A percentile compares a stretch with the other conserved stretches of the same genome.
Conservation (phyloP, 2,329 filamentous ascomycete species). For the Plenodomus tracheiphilus region DNA sequence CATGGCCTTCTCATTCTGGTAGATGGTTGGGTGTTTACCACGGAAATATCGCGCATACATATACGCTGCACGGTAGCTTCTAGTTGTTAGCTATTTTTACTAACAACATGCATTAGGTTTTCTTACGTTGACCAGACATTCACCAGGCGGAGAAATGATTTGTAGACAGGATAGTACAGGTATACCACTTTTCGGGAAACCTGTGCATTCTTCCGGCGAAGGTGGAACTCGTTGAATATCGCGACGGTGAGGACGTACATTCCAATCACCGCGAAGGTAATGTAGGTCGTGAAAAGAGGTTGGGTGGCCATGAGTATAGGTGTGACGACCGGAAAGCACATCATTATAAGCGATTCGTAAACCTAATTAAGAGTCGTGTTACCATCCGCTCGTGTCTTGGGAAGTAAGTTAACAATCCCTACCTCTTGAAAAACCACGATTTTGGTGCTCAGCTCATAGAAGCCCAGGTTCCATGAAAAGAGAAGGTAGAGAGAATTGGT, state of each 20-base stretch:
- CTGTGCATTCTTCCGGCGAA: conserved; percentile 51
- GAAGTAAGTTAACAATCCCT: neutral
- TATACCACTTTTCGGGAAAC: conserved; percentile 43
- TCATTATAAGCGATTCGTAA: conserved; percentile 53
- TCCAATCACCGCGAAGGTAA: conserved; percentile 45
- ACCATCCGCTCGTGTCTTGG: no score
- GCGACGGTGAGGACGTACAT: conserved; percentile 51
- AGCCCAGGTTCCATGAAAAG: conserved; percentile 53
- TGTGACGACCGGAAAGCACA: conserved; percentile 51
- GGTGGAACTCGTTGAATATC: conserved; percentile 55
- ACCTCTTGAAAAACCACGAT: conserved; percentile 54
- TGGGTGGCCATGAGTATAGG: conserved; percentile 51
- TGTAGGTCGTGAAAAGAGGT: conserved; percentile 46
- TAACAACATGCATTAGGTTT: no score
- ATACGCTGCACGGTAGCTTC: conserved; percentile 44
- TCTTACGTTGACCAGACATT: conserved; percentile 43
- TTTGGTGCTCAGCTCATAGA: conserved; percentile 56
- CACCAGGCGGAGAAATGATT: conserved; percentile 49
- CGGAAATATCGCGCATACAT: conserved; percentile 54
- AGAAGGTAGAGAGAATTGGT: conserved; percentile 54
- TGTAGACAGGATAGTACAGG: conserved; percentile 51
- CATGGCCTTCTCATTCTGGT: conserved; percentile 51
- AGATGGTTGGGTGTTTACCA: conserved; percentile 52
- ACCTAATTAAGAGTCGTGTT: conserved; percentile 30
- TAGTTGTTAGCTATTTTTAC: no score